Percentiles rank a stretch among this genome's conserved stretches.
These are phyloP conservation scores for Blakeslea trispora DNA, from an alignment of 371 early-diverging fungal species.

Conservation along the genomic window DNA sequence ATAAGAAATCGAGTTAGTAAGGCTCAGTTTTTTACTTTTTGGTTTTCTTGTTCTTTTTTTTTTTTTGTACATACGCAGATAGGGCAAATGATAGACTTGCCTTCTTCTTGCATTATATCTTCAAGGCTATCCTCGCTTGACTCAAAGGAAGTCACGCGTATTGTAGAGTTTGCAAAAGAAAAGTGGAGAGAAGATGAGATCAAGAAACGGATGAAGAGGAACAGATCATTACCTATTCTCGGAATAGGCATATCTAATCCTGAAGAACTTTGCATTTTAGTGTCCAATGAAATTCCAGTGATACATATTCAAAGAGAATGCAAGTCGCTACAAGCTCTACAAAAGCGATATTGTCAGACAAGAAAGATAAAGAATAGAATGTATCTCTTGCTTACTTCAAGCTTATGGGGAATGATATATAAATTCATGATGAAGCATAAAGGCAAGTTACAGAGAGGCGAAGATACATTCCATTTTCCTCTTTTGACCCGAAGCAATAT, in stretches of 20 bases:
- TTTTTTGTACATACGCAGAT: background rate
- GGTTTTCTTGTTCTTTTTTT: background rate
- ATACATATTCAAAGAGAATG: conserved; percentile 41
- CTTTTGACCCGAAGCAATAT: conserved; percentile 4
- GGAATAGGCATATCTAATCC: conserved; percentile 44
- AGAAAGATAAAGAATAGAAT: background rate
- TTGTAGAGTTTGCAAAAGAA: conserved; percentile 24
- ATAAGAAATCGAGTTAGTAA: too few relatives aligned
- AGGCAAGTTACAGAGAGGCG: conserved; percentile 6
- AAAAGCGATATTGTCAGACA: conserved; percentile 7
- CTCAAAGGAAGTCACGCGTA: conserved; percentile 27
- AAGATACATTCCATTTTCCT: background rate
- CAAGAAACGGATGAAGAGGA: conserved; percentile 10
- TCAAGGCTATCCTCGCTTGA: conserved; percentile 38
- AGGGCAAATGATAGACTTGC: conserved; percentile 32
- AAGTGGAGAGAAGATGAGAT: conserved; percentile 22
- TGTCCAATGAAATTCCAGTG: conserved; percentile 30
- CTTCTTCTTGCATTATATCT: conserved; percentile 29
- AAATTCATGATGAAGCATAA: background rate
- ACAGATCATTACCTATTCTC: conserved; percentile 22
- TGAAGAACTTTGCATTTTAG: conserved; percentile 31
- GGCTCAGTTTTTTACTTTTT: too few relatives aligned
- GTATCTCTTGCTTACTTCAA: background rate
- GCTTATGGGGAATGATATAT: conserved; percentile 13
- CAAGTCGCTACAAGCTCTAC: conserved; percentile 31